These are phyloP conservation scores for Odontarrhena argentea DNA, from an alignment of 345 rosid species.

Conservation along the genomic window DNA sequence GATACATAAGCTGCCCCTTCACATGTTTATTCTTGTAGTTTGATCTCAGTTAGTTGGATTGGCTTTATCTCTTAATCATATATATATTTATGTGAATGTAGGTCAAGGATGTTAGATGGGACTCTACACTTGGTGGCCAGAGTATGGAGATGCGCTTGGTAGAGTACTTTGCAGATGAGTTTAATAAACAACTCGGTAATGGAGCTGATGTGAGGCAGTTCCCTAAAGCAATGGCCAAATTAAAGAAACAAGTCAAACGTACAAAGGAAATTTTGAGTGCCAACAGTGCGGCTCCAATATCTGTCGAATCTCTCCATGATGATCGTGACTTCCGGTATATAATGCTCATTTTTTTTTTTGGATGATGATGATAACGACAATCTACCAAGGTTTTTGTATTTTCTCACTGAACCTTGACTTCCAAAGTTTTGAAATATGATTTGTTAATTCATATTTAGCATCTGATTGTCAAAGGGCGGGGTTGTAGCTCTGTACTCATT, in stretches of 20 bases:
- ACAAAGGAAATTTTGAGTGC: slow-evolving; percentile 98
- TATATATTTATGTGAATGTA: slow-evolving; percentile 33
- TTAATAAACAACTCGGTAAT: slow-evolving; percentile 85
- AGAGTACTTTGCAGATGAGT: slow-evolving; percentile 93
- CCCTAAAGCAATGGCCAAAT: slow-evolving; percentile 98
- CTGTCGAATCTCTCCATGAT: slow-evolving; percentile 91
- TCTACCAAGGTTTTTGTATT: slow-evolving; percentile 6
- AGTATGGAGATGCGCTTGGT: slow-evolving; percentile 83
- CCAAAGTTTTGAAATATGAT: neutral
- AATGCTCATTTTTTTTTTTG: neutral
- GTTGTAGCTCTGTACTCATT: no score
- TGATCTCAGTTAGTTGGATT: slow-evolving; percentile 10
- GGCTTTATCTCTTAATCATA: neutral
- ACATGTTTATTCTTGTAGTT: slow-evolving; percentile 3
- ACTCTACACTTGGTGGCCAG: slow-evolving; percentile 88
- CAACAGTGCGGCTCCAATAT: slow-evolving; percentile 83
- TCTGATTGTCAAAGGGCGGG: no score
- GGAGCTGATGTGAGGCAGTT: slow-evolving; percentile 89
- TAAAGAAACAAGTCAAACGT: slow-evolving; percentile 98
- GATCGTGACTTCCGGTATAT: slow-evolving; percentile 91
- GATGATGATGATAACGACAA: neutral
- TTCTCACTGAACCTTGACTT: slow-evolving; percentile 13
- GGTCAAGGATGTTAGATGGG: slow-evolving; percentile 99
- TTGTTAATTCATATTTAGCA: no score
- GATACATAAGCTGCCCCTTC: neutral